These are phyloP conservation scores for Pichia pseudocactophila DNA, from an alignment of 805 yeast species.

Conservation along the genomic window DNA sequence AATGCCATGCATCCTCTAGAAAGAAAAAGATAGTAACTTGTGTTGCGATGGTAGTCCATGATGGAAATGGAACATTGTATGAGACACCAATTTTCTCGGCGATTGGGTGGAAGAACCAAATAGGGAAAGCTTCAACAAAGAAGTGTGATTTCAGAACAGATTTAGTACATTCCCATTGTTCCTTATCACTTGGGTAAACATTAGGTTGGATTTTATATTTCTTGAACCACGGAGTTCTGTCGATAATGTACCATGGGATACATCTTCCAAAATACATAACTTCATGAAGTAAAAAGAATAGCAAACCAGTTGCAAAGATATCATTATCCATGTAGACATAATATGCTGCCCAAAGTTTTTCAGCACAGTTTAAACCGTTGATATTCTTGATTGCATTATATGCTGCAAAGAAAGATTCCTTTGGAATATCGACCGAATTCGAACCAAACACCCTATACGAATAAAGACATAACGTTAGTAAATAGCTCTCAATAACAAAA, in stretches of 20 bases:
- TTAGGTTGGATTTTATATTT: conserved; percentile 85
- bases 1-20: conserved; percentile 93
- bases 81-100: conserved; percentile 74
- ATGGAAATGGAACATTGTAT: conserved; percentile 80
- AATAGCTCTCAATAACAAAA: background rate
- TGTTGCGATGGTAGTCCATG: conserved; percentile 41
- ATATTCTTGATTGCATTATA: conserved; percentile 22
- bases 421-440: conserved; percentile 16
- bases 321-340: conserved; percentile 82
- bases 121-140: conserved; percentile 90
- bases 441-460: conserved; percentile 22
- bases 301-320: conserved; percentile 80
- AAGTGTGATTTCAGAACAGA: conserved; percentile 80
- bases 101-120: conserved; percentile 94
- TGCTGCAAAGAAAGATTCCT: conserved; percentile 18
- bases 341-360: conserved; percentile 82
- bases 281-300: conserved; percentile 80
- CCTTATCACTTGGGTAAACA: conserved; percentile 67
- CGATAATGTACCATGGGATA: conserved; percentile 87
- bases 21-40: conserved; percentile 77
- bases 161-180: conserved; percentile 90
- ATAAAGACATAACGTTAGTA: conserved; percentile 3
- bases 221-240: conserved; percentile 75
- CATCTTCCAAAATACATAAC: conserved; percentile 85
- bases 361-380: conserved; percentile 34